Evolutionary conservation across 768 basidiomycete genomes (phyloP), one percentile per base, ranked within the genome.

Genomic region (Suillus spraguei): DNA sequence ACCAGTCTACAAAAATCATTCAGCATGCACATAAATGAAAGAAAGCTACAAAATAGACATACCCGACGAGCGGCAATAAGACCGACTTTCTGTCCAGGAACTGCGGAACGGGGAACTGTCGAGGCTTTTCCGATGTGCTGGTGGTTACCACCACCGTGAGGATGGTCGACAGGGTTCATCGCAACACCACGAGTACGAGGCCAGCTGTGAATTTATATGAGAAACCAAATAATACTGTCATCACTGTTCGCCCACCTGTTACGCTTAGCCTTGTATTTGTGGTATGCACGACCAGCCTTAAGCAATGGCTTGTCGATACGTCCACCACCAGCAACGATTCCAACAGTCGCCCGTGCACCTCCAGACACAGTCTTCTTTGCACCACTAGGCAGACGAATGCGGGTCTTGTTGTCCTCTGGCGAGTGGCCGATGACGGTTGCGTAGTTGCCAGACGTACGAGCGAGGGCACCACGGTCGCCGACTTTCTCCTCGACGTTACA

Each of bases 71-170:
- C 95, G 74, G 95, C 94, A 74, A 96, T 95, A 77, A 95, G 93
- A 91, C 94, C 94, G 76, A 95, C 95, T 89, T 99, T 99, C 87
- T 99, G 97, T 83, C 97, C 97, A 76, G 97, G 92, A 76, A 97
- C 93, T 70, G 97, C 95, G 58, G 93, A 90, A 75, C 97, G 92
- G 69, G 94, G 87, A 74, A 99, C 91, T 61, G 97, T 99, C 44
- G 97, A 99, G 32, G 97, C 97, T 79, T 99, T 97, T 79, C 97
- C 97, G 72, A 99, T 99, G 76, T 98, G 97, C 77, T 94, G 92
- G 76, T 98, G 96, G 84, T 98, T 98, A 91, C 96, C 96, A 91
- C 97, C 97, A 89, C 97, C 97, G 78, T 98, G 96, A 81, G 95
- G 95, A 83, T 97, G 94, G 83, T 95, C 92, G 47, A 94, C 92